Percentiles rank a stretch among this genome's conserved stretches.
These are phyloP conservation scores for Nyctanthes arbortristis DNA, from an alignment of 257 asterid genomes.

Conservation along the genomic window DNA sequence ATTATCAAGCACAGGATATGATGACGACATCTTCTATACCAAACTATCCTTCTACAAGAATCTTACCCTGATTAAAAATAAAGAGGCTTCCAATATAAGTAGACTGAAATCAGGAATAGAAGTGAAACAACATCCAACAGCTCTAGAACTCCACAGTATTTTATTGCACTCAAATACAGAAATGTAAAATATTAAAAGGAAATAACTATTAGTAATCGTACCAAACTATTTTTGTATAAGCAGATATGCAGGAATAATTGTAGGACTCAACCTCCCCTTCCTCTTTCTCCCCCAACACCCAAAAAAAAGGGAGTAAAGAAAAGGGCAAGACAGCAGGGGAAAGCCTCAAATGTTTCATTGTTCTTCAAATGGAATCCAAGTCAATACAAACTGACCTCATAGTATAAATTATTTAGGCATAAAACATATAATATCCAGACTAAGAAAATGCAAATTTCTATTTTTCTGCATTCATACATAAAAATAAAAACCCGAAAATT, in stretches of 20 bases:
- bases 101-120: no score
- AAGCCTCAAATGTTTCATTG: neutral
- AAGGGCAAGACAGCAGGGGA: neutral
- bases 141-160: neutral
- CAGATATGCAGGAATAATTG: neutral
- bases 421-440: neutral
- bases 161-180: neutral
- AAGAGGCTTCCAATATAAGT: neutral
- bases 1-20: constrained; percentile 59
- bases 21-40: constrained; percentile 67
- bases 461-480: neutral
- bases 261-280: neutral
- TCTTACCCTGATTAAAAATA: constrained; percentile 33
- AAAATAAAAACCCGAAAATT: neutral
- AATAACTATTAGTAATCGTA: neutral
- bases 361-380: neutral
- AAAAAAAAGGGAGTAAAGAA: neutral
- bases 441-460: neutral
- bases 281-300: no score
- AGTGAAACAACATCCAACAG: neutral
- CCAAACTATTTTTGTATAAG: neutral
- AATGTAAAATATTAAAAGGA: neutral
- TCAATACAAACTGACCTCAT: neutral
- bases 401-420: neutral
- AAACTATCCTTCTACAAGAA: constrained; percentile 22